Conservation (phyloP, 805 yeast species). For the Zygosaccharomyces lentus region DNA sequence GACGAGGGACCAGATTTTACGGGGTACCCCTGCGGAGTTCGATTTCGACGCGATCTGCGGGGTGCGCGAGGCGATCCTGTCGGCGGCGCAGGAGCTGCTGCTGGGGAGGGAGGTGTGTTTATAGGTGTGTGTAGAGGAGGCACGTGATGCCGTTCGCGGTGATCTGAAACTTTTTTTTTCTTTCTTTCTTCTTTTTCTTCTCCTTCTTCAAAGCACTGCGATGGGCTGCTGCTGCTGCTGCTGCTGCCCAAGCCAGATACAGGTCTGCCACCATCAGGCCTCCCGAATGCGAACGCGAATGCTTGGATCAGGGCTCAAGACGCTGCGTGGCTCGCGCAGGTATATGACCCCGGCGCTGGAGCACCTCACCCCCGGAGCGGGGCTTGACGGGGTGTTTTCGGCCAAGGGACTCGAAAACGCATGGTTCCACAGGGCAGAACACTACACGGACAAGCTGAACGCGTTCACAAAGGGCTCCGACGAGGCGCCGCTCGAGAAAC, state of each 20-base stretch:
- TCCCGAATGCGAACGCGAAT: too few relatives aligned
- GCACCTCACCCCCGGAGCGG: constrained; percentile 30
- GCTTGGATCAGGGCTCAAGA: neutral
- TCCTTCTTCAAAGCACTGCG: too few relatives aligned
- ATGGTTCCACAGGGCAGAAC: constrained; percentile 45
- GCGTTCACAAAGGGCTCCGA: constrained; percentile 25
- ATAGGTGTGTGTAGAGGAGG: too few relatives aligned
- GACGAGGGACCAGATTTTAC: constrained; percentile 44
- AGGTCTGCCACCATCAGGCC: too few relatives aligned
- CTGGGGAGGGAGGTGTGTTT: too few relatives aligned
- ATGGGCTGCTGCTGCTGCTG: too few relatives aligned
- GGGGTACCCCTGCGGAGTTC: constrained; percentile 25
- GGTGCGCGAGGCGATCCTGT: constrained; percentile 2
- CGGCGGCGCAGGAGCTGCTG: neutral
- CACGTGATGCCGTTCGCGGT: too few relatives aligned
- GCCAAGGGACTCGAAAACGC: constrained; percentile 45
- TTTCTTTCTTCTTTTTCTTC: too few relatives aligned
- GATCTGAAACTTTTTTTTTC: too few relatives aligned
- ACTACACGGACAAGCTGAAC: constrained; percentile 41
- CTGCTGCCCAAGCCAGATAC: too few relatives aligned
- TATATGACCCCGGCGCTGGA: constrained; percentile 25
- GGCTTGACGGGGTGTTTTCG: constrained; percentile 49
- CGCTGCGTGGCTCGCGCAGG: neutral
- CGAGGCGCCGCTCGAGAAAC: constrained; percentile 23
- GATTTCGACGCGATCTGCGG: constrained; percentile 4